These are phyloP conservation scores for Ustilago lituana DNA, from an alignment of 1,284 basidiomycete species.

Conservation along the genomic window DNA sequence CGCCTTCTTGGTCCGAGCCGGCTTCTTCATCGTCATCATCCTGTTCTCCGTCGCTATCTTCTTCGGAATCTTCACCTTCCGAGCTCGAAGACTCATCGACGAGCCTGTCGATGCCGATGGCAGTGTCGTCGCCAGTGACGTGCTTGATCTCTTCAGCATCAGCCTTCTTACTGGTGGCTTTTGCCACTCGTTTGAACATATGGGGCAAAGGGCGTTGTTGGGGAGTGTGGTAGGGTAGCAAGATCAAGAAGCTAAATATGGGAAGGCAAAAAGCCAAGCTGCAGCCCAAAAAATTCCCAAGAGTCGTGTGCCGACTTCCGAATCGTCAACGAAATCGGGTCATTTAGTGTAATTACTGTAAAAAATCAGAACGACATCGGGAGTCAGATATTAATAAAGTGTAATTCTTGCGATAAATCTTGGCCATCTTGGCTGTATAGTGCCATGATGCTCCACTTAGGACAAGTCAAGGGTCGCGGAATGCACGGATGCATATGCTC, in stretches of 20 bases:
- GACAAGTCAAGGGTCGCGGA: neutral
- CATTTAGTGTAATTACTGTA: neutral
- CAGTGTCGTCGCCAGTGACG: constrained; percentile 37
- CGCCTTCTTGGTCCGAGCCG: neutral
- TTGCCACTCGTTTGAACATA: constrained; percentile 49
- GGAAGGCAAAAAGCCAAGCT: constrained; percentile 12
- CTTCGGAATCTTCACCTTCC: constrained; percentile 29
- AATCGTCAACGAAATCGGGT: neutral
- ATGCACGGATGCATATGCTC: constrained; percentile 25
- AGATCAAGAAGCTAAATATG: too few relatives aligned
- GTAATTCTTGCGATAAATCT: neutral
- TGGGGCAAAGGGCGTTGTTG: neutral
- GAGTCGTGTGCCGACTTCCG: constrained; percentile 11
- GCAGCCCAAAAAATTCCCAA: constrained; percentile 19
- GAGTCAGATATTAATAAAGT: constrained; percentile 21
- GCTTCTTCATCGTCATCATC: constrained; percentile 5
- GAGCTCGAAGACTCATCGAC: constrained; percentile 46
- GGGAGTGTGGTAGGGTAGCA: neutral
- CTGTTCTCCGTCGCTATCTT: constrained; percentile 18
- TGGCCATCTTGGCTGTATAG: neutral
- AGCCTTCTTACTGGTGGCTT: constrained; percentile 30
- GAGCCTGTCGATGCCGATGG: constrained; percentile 41
- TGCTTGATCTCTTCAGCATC: constrained; percentile 33
- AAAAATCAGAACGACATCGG: constrained; percentile 8
- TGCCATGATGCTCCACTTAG: too few relatives aligned